phyloP scores from a whole-genome alignment of 2,329 filamentous ascomycete genomes.

The Myrmaecium sp. region DNA sequence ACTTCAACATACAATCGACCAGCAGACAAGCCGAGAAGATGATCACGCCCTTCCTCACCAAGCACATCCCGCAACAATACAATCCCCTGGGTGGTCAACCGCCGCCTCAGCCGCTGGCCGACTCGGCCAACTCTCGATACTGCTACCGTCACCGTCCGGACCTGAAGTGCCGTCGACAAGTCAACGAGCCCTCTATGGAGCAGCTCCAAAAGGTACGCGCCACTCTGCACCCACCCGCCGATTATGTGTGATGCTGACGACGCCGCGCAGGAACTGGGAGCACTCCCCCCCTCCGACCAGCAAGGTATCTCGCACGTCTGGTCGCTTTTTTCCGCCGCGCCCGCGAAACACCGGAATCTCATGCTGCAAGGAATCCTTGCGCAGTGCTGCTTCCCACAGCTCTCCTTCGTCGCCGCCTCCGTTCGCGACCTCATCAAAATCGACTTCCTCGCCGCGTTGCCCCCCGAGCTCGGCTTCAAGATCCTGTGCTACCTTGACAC shows the following conservation, averaged over 20 bases:
- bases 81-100: conserved; percentile 43
- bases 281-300: conserved; percentile 67
- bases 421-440: conserved; percentile 94
- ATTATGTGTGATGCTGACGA: conserved; percentile 10
- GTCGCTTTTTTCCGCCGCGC: conserved; percentile 93
- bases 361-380: conserved; percentile 95
- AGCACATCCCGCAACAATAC: conserved; percentile 81
- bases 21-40: conserved; percentile 57
- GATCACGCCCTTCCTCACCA: conserved; percentile 73
- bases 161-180: conserved; percentile 79
- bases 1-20: conserved; percentile 22
- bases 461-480: conserved; percentile 80
- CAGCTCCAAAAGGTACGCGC: conserved; percentile 65
- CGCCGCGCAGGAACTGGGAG: conserved; percentile 52
- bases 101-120: conserved; percentile 20
- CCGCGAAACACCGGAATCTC: conserved; percentile 80
- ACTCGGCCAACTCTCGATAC: conserved; percentile 63
- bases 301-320: conserved; percentile 94
- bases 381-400: conserved; percentile 93
- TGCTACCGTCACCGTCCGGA: conserved; percentile 93
- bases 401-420: conserved; percentile 80
- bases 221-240: not conserved
- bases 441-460: conserved; percentile 81
- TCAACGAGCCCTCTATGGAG: conserved; percentile 92
- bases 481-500: conserved; percentile 89